Evolutionary conservation across 192 early-diverging fungal species (phyloP).

Genomic region (Gaertneriomyces sp.): DNA sequence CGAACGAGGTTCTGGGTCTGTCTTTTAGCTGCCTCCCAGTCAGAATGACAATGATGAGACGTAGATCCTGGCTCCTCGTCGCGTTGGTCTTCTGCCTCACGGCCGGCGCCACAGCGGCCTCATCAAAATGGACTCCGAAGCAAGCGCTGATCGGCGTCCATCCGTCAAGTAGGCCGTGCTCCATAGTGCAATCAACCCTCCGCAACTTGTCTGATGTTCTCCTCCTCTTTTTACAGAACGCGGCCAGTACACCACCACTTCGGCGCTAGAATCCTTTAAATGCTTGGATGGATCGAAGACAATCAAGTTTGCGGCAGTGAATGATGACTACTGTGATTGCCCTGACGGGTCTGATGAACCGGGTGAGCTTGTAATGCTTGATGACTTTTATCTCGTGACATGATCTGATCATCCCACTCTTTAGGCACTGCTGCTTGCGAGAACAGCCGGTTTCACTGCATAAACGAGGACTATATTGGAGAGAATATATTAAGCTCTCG

Average conservation of each 20-base stretch:
- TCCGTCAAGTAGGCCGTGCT: too few species aligned
- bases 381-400: neutral
- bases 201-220: too few species aligned
- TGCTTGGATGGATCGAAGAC: conserved; percentile 72
- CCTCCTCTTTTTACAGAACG: neutral
- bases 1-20: too few species aligned
- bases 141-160: too few species aligned
- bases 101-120: too few species aligned
- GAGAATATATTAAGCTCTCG: conserved; percentile 60
- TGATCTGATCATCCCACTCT: neutral
- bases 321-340: conserved; percentile 99
- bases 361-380: conserved; percentile 43
- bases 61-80: too few species aligned
- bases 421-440: conserved; percentile 88
- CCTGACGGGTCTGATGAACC: conserved; percentile 92
- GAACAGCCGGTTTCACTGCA: conserved; percentile 77
- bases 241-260: conserved; percentile 4
- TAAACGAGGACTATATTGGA: conserved; percentile 71
- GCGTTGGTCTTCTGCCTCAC: too few species aligned
- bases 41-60: too few species aligned
- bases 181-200: too few species aligned
- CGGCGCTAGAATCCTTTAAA: conserved; percentile 13
- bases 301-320: conserved; percentile 72
- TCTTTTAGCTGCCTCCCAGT: too few species aligned
- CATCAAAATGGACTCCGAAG: too few species aligned